phyloP scores from a whole-genome alignment of 805 yeast species.

The Candida vaughaniae region DNA sequence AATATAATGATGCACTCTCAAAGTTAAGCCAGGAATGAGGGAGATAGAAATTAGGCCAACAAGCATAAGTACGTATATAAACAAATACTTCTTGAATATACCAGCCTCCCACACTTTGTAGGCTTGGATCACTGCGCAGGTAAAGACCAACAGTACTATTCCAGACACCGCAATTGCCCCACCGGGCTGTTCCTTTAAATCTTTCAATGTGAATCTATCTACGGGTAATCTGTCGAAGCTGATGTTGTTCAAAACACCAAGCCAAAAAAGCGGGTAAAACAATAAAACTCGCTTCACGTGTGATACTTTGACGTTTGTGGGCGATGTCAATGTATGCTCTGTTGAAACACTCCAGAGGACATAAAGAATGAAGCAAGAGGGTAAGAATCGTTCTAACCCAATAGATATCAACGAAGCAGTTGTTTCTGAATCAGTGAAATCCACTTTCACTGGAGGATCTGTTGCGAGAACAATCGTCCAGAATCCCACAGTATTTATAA shows the following conservation, averaged over 20 bases:
- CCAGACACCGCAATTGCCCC: constrained; percentile 62
- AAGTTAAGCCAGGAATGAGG: constrained; percentile 60
- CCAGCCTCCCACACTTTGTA: constrained; percentile 79
- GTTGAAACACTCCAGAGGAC: constrained; percentile 65
- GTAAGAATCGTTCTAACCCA: constrained; percentile 73
- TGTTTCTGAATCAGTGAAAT: constrained; percentile 51
- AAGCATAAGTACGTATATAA: constrained; percentile 50
- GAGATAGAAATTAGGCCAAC: constrained; percentile 45
- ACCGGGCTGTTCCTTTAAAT: constrained; percentile 74
- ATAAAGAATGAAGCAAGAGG: constrained; percentile 67
- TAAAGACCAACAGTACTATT: constrained; percentile 46
- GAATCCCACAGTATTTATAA: constrained; percentile 61
- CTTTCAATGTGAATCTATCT: constrained; percentile 74
- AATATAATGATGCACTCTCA: constrained; percentile 78
- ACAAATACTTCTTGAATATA: constrained; percentile 56
- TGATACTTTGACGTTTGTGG: constrained; percentile 22
- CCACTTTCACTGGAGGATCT: constrained; percentile 72
- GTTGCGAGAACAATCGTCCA: constrained; percentile 78
- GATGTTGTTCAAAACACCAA: constrained; percentile 80
- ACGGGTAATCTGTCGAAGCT: constrained; percentile 88
- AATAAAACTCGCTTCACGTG: constrained; percentile 44
- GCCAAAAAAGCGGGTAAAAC: constrained; percentile 84
- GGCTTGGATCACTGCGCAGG: constrained; percentile 70
- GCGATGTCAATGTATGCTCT: constrained; percentile 42
- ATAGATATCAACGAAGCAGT: constrained; percentile 64